These are phyloP conservation scores for Picea engelmannii DNA, from an alignment of 83 land plant genomes.

Conservation along the genomic window DNA sequence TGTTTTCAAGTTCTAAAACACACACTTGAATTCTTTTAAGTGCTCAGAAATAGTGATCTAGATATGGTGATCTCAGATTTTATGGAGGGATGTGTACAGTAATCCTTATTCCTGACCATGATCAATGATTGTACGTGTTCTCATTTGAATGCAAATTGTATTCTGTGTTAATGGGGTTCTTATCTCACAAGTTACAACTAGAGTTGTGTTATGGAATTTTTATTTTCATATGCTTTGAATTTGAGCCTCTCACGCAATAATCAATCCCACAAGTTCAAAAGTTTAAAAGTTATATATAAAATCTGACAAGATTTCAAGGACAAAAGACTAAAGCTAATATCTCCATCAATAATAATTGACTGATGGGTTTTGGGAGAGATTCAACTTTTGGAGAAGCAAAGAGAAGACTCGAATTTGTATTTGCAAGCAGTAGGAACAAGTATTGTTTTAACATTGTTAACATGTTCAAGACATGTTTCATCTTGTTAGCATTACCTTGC, in stretches of 20 bases:
- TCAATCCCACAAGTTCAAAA: background rate
- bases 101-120: conserved; percentile 1
- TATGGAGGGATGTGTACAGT: conserved; percentile 4
- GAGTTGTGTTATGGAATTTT: background rate
- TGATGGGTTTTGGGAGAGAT: background rate
- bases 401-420: background rate
- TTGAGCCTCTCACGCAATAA: background rate
- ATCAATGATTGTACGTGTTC: conserved; percentile 1
- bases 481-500: background rate
- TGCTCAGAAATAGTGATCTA: background rate
- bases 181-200: background rate
- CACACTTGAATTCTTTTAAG: too few relatives aligned
- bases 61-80: background rate
- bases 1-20: background rate
- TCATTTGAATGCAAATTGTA: conserved; percentile 4
- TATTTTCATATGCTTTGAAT: background rate
- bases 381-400: background rate
- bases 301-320: background rate
- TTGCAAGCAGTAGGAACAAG: background rate
- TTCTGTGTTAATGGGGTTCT: background rate
- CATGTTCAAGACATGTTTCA: background rate
- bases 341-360: too few relatives aligned
- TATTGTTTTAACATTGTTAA: background rate
- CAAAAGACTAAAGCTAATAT: background rate
- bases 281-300: background rate